These are phyloP conservation scores for Paecilomyces fulvus DNA, from an alignment of 2,329 filamentous ascomycete species.

Conservation along the genomic window DNA sequence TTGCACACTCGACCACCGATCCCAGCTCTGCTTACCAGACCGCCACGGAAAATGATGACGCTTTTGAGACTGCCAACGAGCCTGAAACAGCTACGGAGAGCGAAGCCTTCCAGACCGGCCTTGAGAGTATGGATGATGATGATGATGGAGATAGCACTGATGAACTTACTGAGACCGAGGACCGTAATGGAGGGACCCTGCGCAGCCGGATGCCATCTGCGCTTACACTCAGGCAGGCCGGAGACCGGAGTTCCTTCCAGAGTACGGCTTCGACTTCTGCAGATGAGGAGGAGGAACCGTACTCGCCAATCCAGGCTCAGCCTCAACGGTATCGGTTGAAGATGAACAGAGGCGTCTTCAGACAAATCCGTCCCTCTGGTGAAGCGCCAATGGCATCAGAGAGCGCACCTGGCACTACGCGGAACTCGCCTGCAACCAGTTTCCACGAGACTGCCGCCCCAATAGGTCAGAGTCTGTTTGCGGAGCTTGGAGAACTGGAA, in stretches of 20 bases:
- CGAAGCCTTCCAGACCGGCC: conserved; percentile 91
- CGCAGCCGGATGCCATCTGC: conserved; percentile 29
- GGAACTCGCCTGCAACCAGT: conserved; percentile 47
- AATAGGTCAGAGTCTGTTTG: conserved; percentile 72
- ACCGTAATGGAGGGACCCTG: conserved; percentile 27
- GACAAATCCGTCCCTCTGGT: conserved; percentile 47
- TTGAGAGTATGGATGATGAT: conserved; percentile 56
- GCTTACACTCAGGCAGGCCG: conserved; percentile 37
- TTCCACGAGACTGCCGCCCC: conserved; percentile 40
- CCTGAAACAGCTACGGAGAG: conserved; percentile 68
- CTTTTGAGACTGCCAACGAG: conserved; percentile 70
- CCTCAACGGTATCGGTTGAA: conserved; percentile 64
- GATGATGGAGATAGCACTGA: conserved; percentile 60
- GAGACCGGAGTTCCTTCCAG: conserved; percentile 61
- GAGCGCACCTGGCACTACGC: conserved; percentile 32
- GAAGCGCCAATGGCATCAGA: conserved; percentile 34
- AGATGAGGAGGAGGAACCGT: conserved; percentile 64
- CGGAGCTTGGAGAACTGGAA: conserved; percentile 75
- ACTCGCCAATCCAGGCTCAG: conserved; percentile 56
- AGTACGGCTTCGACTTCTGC: conserved; percentile 85
- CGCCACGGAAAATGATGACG: conserved; percentile 63
- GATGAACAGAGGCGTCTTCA: conserved; percentile 55
- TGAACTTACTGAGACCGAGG: conserved; percentile 80
- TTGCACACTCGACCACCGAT: conserved; percentile 32
- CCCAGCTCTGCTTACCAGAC: conserved; percentile 68